phyloP scores from a whole-genome alignment of 495 filamentous ascomycete species.

The Cenococcum geophilum region DNA sequence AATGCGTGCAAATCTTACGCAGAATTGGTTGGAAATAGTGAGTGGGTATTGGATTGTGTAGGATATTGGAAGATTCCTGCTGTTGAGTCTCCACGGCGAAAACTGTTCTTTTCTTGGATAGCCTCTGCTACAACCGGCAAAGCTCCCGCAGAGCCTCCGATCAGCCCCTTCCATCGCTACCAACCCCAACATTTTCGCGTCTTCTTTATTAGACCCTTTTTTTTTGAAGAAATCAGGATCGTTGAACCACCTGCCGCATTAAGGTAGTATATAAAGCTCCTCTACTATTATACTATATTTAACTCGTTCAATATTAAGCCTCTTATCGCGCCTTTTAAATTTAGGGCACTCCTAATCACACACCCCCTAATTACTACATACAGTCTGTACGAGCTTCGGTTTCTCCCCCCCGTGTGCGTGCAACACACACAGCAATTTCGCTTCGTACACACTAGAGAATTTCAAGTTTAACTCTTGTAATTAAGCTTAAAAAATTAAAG shows the following conservation, averaged over 20 bases:
- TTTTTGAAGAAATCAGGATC: background rate
- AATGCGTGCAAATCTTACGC: background rate
- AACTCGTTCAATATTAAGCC: too few species aligned
- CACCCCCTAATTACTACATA: too few species aligned
- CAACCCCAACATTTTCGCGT: background rate
- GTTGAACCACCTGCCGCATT: background rate
- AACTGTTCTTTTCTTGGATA: slow-evolving; percentile 4
- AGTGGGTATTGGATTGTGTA: background rate
- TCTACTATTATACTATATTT: too few species aligned
- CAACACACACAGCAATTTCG: too few species aligned
- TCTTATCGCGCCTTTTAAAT: too few species aligned
- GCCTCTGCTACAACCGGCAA: background rate
- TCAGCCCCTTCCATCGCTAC: background rate
- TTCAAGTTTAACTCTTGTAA: too few species aligned
- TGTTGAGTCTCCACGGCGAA: background rate
- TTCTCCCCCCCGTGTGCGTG: too few species aligned
- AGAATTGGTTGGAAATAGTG: background rate
- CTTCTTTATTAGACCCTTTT: background rate
- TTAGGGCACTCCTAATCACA: too few species aligned
- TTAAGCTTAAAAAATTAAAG: too few species aligned
- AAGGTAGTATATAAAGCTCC: too few species aligned
- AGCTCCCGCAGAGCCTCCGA: slow-evolving; percentile 2
- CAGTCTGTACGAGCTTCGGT: too few species aligned
- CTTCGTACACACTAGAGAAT: too few species aligned
- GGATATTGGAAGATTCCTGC: background rate